phyloP scores from a whole-genome alignment of 1,284 basidiomycete genomes.

The Pseudozyma hubeiensis region DNA sequence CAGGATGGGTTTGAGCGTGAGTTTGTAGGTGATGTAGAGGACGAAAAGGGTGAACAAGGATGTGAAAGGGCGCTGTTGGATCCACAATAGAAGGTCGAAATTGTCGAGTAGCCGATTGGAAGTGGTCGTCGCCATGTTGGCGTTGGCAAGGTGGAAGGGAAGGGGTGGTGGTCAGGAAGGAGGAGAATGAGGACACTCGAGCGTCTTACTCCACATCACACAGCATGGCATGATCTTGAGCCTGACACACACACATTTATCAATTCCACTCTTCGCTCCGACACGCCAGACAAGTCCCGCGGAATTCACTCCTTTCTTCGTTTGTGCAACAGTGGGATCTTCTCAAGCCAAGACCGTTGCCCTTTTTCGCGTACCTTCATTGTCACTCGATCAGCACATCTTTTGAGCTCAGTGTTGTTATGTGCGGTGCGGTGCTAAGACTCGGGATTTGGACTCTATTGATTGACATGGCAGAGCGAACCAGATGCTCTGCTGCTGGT shows the following conservation, averaged over 20 bases:
- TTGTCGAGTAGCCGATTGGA: background rate
- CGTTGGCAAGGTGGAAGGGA: background rate
- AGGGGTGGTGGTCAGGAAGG: background rate
- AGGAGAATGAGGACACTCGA: background rate
- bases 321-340: too few species aligned
- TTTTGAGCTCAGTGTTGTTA: too few species aligned
- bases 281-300: background rate
- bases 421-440: too few species aligned
- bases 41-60: constrained; percentile 13
- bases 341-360: too few species aligned
- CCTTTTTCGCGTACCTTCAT: too few species aligned
- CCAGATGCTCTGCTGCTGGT: too few species aligned
- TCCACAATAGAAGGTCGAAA: background rate
- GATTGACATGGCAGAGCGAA: too few species aligned
- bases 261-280: background rate
- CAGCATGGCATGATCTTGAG: background rate
- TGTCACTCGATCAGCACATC: too few species aligned
- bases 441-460: too few species aligned
- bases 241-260: background rate
- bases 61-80: constrained; percentile 13
- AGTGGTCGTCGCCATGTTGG: background rate
- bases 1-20: constrained; percentile 34
- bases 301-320: background rate
- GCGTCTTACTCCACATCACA: background rate
- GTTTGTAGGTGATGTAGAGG: constrained; percentile 33